Evolutionary conservation across 352 stramenopile genomes (phyloP).

Genomic region (Phytophthora fragariaefolia): DNA sequence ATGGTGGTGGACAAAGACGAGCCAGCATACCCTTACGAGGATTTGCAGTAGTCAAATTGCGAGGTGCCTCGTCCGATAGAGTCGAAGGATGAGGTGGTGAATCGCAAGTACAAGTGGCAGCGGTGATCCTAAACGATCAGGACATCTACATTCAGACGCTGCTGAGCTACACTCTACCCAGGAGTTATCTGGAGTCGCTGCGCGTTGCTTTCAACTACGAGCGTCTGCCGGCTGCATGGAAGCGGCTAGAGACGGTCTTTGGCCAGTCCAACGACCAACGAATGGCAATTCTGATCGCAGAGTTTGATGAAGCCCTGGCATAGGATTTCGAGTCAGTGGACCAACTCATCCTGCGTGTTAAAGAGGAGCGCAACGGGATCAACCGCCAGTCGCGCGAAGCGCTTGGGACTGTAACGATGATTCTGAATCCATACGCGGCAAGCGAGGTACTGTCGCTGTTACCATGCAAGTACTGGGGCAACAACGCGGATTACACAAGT

Average conservation of each 20-base stretch:
- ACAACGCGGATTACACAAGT: too few relatives aligned
- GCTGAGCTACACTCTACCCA: too few relatives aligned
- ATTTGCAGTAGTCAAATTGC: too few relatives aligned
- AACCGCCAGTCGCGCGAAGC: not conserved
- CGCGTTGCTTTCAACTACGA: not conserved
- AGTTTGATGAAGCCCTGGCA: too few relatives aligned
- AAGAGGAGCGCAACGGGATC: not conserved
- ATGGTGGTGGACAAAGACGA: too few relatives aligned
- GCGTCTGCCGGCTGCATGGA: not conserved
- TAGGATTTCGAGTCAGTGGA: not conserved
- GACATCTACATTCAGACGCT: constrained; percentile 12
- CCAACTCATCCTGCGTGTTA: not conserved
- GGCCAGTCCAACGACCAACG: too few relatives aligned
- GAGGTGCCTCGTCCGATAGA: too few relatives aligned
- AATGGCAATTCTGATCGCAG: too few relatives aligned
- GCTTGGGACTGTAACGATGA: too few relatives aligned
- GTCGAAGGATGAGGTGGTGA: too few relatives aligned
- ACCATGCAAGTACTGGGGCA: constrained; percentile 8
- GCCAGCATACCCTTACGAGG: too few relatives aligned
- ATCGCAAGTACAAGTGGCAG: not conserved
- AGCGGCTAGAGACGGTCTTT: too few relatives aligned
- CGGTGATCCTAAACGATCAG: constrained; percentile 2
- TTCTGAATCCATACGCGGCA: not conserved
- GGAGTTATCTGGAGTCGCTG: not conserved
- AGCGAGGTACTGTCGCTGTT: not conserved